These are phyloP conservation scores for Aristolochia contorta DNA, from an alignment of 164 flowering plant species.

Conservation along the genomic window DNA sequence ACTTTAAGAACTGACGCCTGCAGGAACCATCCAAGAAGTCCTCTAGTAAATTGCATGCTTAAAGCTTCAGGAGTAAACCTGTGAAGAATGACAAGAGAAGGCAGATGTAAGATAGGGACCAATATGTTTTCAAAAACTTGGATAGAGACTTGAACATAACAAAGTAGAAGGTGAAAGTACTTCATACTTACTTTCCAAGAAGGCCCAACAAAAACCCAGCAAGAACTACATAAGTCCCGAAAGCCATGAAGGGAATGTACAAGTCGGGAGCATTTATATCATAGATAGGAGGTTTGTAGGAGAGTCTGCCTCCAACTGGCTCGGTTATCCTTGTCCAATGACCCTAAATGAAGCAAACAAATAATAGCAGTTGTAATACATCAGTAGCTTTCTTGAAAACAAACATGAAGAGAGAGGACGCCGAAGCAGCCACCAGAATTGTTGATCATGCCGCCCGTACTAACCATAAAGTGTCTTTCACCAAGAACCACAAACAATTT, in stretches of 20 bases:
- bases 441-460: too few relatives aligned
- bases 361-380: too few relatives aligned
- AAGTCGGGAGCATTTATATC: slow-evolving; percentile 62
- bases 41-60: slow-evolving; percentile 26
- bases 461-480: too few relatives aligned
- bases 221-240: slow-evolving; percentile 49
- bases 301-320: slow-evolving; percentile 50
- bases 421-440: too few relatives aligned
- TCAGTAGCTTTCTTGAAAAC: too few relatives aligned
- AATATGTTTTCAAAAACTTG: neutral
- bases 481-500: too few relatives aligned
- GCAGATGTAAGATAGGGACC: neutral
- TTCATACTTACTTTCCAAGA: slow-evolving; percentile 36
- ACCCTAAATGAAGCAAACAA: slow-evolving; percentile 22
- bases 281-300: slow-evolving; percentile 55
- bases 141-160: neutral
- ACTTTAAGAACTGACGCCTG: slow-evolving; percentile 28
- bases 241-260: slow-evolving; percentile 58
- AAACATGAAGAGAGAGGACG: too few relatives aligned
- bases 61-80: slow-evolving; percentile 50
- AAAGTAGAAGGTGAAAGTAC: neutral
- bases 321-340: slow-evolving; percentile 60
- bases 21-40: slow-evolving; percentile 32
- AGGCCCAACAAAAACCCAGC: slow-evolving; percentile 46
- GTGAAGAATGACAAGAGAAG: slow-evolving; percentile 5